Percentiles rank a stretch among this genome's conserved stretches.
These are phyloP conservation scores for Pisolithus orientalis DNA, from an alignment of 768 basidiomycete species.

Conservation along the genomic window DNA sequence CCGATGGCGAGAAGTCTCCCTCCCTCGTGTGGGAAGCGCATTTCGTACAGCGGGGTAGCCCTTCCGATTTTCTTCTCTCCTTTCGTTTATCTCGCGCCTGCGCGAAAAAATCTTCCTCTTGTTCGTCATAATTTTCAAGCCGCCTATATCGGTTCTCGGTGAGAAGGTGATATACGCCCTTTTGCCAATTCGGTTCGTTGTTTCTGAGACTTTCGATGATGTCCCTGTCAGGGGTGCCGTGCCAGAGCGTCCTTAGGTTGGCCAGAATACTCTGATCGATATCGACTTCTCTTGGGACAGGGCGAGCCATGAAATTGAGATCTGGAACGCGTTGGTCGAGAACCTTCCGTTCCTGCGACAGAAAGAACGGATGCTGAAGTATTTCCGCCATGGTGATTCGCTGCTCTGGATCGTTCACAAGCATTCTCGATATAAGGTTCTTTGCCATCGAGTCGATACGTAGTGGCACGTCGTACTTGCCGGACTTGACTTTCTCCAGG, in stretches of 20 bases:
- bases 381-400: slow-evolving; percentile 84
- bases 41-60: slow-evolving; percentile 13
- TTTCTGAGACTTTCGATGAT: slow-evolving; percentile 64
- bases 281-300: slow-evolving; percentile 52
- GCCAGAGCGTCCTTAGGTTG: slow-evolving; percentile 91
- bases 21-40: slow-evolving; percentile 22
- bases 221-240: slow-evolving; percentile 66
- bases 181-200: slow-evolving; percentile 81
- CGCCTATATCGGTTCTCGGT: slow-evolving; percentile 73
- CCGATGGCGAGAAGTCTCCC: slow-evolving; percentile 27
- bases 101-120: slow-evolving; percentile 40
- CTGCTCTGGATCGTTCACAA: slow-evolving; percentile 63
- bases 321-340: slow-evolving; percentile 43
- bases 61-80: slow-evolving; percentile 30
- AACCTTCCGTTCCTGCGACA: slow-evolving; percentile 44
- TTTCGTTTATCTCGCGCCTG: slow-evolving; percentile 30
- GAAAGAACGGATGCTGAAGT: slow-evolving; percentile 72
- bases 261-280: slow-evolving; percentile 88
- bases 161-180: slow-evolving; percentile 92
- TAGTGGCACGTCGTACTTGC: slow-evolving; percentile 66
- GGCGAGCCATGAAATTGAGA: slow-evolving; percentile 62
- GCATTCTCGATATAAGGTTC: slow-evolving; percentile 76
- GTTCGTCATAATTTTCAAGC: slow-evolving; percentile 69
- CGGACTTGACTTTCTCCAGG: slow-evolving; percentile 75
- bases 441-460: slow-evolving; percentile 65